phyloP scores from a whole-genome alignment of 257 asterid genomes.

The Solanum sejunctum region DNA sequence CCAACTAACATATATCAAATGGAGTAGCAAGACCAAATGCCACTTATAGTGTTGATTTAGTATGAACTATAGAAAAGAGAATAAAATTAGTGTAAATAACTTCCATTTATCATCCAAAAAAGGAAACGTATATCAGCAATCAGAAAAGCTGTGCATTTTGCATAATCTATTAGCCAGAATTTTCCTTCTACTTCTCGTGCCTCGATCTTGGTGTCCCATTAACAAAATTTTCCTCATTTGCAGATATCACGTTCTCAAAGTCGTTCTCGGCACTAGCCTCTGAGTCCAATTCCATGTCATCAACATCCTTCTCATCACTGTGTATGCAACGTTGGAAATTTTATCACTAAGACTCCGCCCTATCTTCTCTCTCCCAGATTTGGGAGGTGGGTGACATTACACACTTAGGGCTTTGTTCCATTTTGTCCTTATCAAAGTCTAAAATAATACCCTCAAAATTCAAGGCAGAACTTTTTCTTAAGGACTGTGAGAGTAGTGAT shows the following conservation, averaged over 20 bases:
- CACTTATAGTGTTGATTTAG: too few species aligned
- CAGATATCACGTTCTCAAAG: conserved; percentile 21
- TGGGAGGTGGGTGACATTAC: background rate
- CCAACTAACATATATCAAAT: too few species aligned
- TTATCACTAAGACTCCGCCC: background rate
- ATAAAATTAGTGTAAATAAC: too few species aligned
- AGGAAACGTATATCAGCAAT: too few species aligned
- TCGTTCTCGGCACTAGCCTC: conserved; percentile 30
- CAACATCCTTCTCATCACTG: conserved; percentile 37
- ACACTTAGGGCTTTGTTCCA: conserved; percentile 19
- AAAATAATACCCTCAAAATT: conserved; percentile 34
- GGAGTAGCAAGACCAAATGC: too few species aligned
- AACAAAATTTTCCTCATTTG: background rate
- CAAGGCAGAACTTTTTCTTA: conserved; percentile 37
- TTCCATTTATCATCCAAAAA: too few species aligned
- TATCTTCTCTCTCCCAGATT: background rate
- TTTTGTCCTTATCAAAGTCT: conserved; percentile 31
- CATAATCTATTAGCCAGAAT: conserved; percentile 1
- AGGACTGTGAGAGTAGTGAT: conserved; percentile 39
- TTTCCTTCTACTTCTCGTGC: conserved; percentile 13
- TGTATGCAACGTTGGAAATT: conserved; percentile 19
- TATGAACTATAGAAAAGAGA: too few species aligned
- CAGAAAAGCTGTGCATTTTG: too few species aligned
- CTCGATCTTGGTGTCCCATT: conserved; percentile 7
- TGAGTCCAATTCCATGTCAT: conserved; percentile 33